A percentile compares a stretch with the other conserved stretches of the same genome.
Evolutionary conservation across 495 filamentous ascomycete species (phyloP).

Genomic region (Pyronema omphalodes): DNA sequence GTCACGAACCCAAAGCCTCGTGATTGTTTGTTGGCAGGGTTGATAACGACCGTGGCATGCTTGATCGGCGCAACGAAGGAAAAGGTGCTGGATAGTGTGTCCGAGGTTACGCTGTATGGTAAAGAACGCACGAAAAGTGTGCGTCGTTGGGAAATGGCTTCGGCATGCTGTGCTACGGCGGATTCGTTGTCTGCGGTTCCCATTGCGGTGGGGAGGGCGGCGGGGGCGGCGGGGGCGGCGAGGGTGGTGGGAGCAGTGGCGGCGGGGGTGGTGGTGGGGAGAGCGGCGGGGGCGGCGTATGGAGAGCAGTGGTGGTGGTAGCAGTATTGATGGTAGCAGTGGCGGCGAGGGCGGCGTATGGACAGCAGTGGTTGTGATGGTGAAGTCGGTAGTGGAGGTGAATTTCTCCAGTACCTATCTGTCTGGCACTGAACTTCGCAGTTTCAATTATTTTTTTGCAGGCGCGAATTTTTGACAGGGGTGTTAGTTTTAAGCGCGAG

Average conservation of each 20-base stretch:
- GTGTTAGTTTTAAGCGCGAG: not conserved
- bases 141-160: constrained; percentile 28
- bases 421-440: no score
- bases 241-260: no score
- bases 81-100: constrained; percentile 68
- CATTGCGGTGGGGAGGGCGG: not conserved
- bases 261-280: no score
- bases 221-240: not conserved
- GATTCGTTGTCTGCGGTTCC: not conserved
- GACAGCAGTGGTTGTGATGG: no score
- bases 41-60: constrained; percentile 72
- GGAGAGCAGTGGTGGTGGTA: no score
- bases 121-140: constrained; percentile 85
- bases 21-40: constrained; percentile 62
- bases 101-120: constrained; percentile 56
- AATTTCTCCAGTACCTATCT: no score
- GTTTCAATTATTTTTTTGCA: not conserved
- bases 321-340: no score
- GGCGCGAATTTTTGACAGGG: not conserved
- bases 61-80: constrained; percentile 87
- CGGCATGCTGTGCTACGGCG: constrained; percentile 1
- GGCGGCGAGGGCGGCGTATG: no score
- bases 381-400: no score
- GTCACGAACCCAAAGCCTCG: constrained; percentile 94
- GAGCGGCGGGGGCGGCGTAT: no score